A percentile compares a stretch with the other conserved stretches of the same genome.
phyloP scores from a whole-genome alignment of 2,329 filamentous ascomycete species.

The Alternaria conjuncta region DNA sequence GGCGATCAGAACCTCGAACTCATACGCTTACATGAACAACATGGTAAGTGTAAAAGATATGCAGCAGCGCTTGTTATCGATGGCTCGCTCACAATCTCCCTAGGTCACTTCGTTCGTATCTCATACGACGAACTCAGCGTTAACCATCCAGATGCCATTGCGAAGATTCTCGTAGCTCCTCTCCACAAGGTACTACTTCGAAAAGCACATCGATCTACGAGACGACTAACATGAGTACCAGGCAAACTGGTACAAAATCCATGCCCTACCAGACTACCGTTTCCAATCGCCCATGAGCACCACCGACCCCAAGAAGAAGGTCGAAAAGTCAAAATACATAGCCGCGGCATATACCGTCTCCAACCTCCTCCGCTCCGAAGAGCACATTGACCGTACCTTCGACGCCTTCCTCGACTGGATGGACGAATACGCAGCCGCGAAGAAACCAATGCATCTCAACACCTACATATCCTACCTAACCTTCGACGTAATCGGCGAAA shows the following conservation, averaged over 20 bases:
- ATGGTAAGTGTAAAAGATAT: slow-evolving; percentile 37
- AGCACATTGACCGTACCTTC: slow-evolving; percentile 30
- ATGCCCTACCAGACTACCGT: slow-evolving; percentile 50
- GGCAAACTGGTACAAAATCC: slow-evolving; percentile 44
- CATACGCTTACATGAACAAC: slow-evolving; percentile 45
- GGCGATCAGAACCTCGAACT: slow-evolving; percentile 48
- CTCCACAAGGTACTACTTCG: slow-evolving; percentile 40
- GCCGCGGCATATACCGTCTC: slow-evolving; percentile 32
- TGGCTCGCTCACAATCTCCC: slow-evolving; percentile 22
- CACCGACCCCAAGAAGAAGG: slow-evolving; percentile 46
- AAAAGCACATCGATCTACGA: neutral
- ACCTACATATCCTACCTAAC: slow-evolving; percentile 52
- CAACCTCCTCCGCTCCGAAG: slow-evolving; percentile 32
- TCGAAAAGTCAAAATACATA: slow-evolving; percentile 20
- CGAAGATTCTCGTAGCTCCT: slow-evolving; percentile 43
- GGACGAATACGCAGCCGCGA: neutral
- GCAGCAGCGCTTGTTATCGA: neutral
- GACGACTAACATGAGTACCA: slow-evolving; percentile 1
- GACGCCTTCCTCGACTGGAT: neutral
- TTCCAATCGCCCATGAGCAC: slow-evolving; percentile 52
- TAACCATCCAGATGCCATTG: slow-evolving; percentile 51
- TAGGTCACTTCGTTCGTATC: slow-evolving; percentile 51
- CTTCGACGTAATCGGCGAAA: slow-evolving; percentile 49
- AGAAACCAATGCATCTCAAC: slow-evolving; percentile 23
- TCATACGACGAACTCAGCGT: slow-evolving; percentile 54